Percentiles rank a stretch among this genome's conserved stretches.
Evolutionary conservation across 176 grass and related monocot genomes (phyloP).

Genomic region (Tillandsia leiboldiana): DNA sequence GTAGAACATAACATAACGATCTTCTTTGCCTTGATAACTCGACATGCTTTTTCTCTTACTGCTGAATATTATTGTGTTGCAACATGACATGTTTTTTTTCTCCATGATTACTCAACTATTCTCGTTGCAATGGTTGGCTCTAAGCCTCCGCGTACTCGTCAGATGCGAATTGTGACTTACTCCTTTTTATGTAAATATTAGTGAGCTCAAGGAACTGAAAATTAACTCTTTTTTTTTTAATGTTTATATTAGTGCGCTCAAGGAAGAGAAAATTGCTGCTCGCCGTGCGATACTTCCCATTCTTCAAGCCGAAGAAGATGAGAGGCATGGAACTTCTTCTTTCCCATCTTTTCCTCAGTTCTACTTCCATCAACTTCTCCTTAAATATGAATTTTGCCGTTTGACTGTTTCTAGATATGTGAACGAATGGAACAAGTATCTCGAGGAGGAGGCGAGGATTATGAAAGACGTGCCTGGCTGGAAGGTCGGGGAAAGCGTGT

Average conservation of each 20-base stretch:
- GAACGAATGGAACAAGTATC: conserved; percentile 95
- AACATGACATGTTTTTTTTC: no score
- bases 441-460: conserved; percentile 73
- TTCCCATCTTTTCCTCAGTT: neutral
- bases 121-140: no score
- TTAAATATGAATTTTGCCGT: neutral
- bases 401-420: conserved; percentile 46
- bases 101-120: no score
- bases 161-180: no score
- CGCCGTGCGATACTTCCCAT: conserved; percentile 80
- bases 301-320: conserved; percentile 99
- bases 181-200: no score
- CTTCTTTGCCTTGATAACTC: no score
- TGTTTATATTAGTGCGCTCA: conserved; percentile 37
- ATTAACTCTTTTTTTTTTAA: no score
- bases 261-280: conserved; percentile 97
- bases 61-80: no score
- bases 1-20: no score
- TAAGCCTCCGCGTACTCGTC: no score
- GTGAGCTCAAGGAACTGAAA: no score
- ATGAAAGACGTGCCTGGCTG: conserved; percentile 97
- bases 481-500: conserved; percentile 90
- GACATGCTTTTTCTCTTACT: no score
- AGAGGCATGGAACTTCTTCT: conserved; percentile 36
- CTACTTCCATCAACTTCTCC: neutral